Conservation (phyloP, 441 rosid genomes). For the Erodium moschatum region DNA sequence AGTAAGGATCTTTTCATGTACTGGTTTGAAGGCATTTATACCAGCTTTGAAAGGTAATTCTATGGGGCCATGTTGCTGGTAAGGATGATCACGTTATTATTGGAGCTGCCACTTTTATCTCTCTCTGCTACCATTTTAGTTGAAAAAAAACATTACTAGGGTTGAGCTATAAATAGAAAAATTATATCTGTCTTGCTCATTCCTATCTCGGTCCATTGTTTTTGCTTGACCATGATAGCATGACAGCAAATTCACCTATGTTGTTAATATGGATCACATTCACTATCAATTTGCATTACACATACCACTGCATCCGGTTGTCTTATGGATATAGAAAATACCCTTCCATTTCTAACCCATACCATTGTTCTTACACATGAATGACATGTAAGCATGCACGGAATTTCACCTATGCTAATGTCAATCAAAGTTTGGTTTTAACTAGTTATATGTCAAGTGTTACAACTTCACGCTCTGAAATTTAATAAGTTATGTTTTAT, state of each 20-base stretch:
- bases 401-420: neutral
- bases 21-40: constrained; percentile 80
- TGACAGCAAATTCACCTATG: neutral
- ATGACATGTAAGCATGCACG: constrained; percentile 1
- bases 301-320: neutral
- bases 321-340: neutral
- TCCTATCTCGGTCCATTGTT: neutral
- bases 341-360: neutral
- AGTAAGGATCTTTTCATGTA: constrained; percentile 48
- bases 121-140: neutral
- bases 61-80: neutral
- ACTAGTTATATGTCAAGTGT: neutral
- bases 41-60: constrained; percentile 70
- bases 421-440: neutral
- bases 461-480: neutral
- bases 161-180: neutral
- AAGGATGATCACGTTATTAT: neutral
- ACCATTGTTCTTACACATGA: neutral
- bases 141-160: neutral
- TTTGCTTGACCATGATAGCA: neutral
- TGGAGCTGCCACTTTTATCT: neutral
- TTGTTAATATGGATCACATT: neutral
- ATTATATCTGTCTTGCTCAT: neutral
- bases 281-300: neutral
- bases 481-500: neutral